Base-by-base conservation (phyloP, 441 rosid species). In the Pelargonium myrrhifolium region DNA sequence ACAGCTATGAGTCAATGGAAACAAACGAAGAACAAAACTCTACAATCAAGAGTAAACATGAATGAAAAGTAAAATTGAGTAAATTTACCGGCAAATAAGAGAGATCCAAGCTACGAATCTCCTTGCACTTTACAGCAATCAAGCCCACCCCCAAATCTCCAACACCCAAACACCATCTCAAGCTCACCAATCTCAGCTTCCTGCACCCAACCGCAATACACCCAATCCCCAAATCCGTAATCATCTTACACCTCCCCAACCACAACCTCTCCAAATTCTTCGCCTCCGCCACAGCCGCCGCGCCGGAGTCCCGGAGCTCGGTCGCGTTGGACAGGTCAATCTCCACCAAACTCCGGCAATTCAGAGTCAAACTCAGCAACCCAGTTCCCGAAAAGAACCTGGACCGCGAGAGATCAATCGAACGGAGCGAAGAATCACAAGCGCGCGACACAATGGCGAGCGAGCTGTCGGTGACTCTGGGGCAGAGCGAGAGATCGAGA, bases 191-290 rank as follows among this genome's bases (percentile, higher is more conserved):
- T 62, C 24, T 75, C 55, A 78, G 55, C 70, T 75, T 78, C 73
- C 76, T 69, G 55, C 81, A 78, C 3, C 81, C 76, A 66, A 75
- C 78, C 15, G 78, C 81, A 4, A 78, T 64, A 66, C 78, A 75
- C 24, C 78, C 76, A 55, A 75, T 65, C 40, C 81, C 81, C 81
- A 78, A 66, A 68, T 78, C 78, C 21, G 81, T 75, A 17, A 78
- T 64, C 62, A 64, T 21, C 70, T 78, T 78, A 65, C 78, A 75
- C 78, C 81, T 72, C 15, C 69, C 70, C 70, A 78, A 12, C 70
- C 76, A 66, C 64, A 78, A 68, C 47, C 66, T 75, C 76, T 78
- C 76, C 74, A 78, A 61, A 65, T 69, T 78, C 74, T 64, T 75
- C 15, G 81, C 81, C 74, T 72, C 72, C 40, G 81, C 76, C 3